phyloP scores from a whole-genome alignment of 2,329 filamentous ascomycete species.

The Ceratocystis harringtonii region DNA sequence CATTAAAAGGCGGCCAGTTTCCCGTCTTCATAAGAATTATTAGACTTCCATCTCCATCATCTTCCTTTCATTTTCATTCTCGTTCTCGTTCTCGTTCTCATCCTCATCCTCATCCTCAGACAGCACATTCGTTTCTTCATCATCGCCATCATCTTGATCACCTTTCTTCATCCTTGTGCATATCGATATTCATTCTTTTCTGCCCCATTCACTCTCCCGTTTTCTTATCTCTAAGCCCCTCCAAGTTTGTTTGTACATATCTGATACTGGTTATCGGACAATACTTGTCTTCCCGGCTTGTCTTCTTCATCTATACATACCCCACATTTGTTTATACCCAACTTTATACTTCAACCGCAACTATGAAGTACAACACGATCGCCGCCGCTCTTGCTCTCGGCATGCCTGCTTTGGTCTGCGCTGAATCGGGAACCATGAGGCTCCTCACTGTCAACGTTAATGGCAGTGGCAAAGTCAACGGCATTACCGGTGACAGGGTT shows the following conservation, averaged over 20 bases:
- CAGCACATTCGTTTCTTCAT: slow-evolving; percentile 7
- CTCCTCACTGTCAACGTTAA: slow-evolving; percentile 45
- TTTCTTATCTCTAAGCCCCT: background rate
- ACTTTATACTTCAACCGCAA: background rate
- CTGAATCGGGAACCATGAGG: slow-evolving; percentile 29
- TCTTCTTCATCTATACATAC: background rate
- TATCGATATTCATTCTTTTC: too few relatives aligned
- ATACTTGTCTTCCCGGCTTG: background rate
- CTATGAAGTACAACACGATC: slow-evolving; percentile 15
- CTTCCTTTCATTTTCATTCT: background rate
- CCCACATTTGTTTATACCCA: background rate
- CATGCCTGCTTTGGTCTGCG: slow-evolving; percentile 11
- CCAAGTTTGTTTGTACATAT: background rate
- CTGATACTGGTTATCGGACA: background rate
- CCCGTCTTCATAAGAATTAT: background rate
- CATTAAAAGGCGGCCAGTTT: background rate
- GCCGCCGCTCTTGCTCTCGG: slow-evolving; percentile 9
- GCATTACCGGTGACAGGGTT: slow-evolving; percentile 45
- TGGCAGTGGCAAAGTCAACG: slow-evolving; percentile 44
- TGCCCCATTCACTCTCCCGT: background rate
- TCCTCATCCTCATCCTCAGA: too few relatives aligned
- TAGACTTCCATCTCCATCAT: background rate
- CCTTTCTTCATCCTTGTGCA: too few relatives aligned
- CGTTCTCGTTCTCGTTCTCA: too few relatives aligned
- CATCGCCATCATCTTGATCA: too few relatives aligned